phyloP scores from a whole-genome alignment of 495 filamentous ascomycete genomes.

The Xylona heveae region DNA sequence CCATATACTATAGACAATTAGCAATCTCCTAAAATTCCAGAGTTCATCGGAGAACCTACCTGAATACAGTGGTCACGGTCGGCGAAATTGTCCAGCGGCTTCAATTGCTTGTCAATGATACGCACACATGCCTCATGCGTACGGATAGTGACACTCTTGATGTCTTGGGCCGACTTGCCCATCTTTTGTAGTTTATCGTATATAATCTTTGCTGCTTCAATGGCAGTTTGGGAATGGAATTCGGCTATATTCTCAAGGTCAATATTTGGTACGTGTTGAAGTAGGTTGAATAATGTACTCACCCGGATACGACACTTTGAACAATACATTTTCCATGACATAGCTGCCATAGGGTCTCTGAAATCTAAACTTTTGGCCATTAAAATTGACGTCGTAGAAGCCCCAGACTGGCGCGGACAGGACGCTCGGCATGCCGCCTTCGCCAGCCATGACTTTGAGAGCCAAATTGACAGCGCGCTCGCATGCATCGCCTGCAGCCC shows the following conservation, averaged over 20 bases:
- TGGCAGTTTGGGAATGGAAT: conserved; percentile 97
- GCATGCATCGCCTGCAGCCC: conserved; percentile 96
- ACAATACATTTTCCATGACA: conserved; percentile 99
- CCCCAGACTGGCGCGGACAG: conserved; percentile 89
- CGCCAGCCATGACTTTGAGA: conserved; percentile 81
- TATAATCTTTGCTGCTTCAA: conserved; percentile 80
- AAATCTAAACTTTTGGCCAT: conserved; percentile 86
- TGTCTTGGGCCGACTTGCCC: conserved; percentile 87
- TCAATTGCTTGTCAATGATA: conserved; percentile 99
- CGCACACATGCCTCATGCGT: conserved; percentile 96
- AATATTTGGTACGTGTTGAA: conserved; percentile 6
- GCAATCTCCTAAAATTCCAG: background rate
- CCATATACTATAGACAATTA: conserved; percentile 51
- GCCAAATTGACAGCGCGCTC: conserved; percentile 88
- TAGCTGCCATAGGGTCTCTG: conserved; percentile 93
- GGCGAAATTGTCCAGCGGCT: conserved; percentile 98
- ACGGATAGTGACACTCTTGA: conserved; percentile 78
- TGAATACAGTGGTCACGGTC: conserved; percentile 98
- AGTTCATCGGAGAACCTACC: conserved; percentile 13
- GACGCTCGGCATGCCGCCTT: conserved; percentile 78
- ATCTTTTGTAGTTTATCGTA: conserved; percentile 57
- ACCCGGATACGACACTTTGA: conserved; percentile 97
- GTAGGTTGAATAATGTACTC: conserved; percentile 12
- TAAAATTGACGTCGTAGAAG: conserved; percentile 96
- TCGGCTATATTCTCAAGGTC: conserved; percentile 35